phyloP scores from a whole-genome alignment of 768 basidiomycete genomes.

The Kwoniella sp. region DNA sequence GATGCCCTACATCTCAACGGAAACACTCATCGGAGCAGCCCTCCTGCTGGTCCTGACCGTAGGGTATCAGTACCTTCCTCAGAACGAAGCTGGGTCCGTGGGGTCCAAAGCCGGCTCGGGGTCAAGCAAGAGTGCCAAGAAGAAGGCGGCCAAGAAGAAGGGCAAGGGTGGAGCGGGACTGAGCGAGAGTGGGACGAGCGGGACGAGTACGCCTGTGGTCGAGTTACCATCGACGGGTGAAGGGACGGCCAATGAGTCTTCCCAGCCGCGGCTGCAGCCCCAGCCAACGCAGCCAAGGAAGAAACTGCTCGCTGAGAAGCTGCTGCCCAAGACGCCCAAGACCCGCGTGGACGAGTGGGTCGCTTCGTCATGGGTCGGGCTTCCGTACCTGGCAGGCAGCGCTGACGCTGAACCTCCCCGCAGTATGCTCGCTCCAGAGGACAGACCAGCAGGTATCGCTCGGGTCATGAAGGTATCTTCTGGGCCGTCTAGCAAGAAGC shows the following conservation, averaged over 20 bases:
- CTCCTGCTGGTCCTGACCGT: conserved; percentile 33
- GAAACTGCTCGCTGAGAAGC: conserved; percentile 39
- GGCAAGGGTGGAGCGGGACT: neutral
- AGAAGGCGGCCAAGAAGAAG: conserved; percentile 3
- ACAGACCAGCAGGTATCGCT: conserved; percentile 32
- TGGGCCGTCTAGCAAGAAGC: no score
- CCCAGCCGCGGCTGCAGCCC: neutral
- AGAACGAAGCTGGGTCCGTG: neutral
- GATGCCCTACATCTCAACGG: conserved; percentile 46
- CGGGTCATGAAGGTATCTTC: conserved; percentile 36
- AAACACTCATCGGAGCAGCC: conserved; percentile 35
- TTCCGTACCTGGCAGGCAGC: neutral
- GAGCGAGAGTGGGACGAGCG: neutral
- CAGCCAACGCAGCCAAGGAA: conserved; percentile 15
- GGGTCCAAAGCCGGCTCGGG: neutral
- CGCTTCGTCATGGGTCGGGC: neutral
- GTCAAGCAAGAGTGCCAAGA: conserved; percentile 5
- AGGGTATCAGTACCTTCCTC: conserved; percentile 36
- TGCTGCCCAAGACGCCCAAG: conserved; percentile 34
- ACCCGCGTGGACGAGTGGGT: conserved; percentile 45
- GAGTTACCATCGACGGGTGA: neutral
- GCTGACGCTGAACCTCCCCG: neutral
- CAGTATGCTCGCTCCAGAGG: conserved; percentile 45
- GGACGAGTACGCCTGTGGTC: neutral
- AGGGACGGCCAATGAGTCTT: neutral